Evolutionary conservation across 2,329 filamentous ascomycete genomes (phyloP).

Genomic region (Fusarium bactridioides): DNA sequence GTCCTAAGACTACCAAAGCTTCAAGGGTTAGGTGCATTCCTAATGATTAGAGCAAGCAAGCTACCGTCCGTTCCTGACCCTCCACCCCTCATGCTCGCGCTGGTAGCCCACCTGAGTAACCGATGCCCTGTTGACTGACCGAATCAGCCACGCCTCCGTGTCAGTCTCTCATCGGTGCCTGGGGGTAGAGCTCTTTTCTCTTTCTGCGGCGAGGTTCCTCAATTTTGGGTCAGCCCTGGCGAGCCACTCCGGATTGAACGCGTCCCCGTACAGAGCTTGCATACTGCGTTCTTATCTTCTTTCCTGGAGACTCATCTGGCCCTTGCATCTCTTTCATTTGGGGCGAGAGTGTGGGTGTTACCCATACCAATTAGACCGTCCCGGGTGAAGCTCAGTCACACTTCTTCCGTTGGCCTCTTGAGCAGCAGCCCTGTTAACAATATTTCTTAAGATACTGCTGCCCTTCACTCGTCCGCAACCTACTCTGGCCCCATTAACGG

Average conservation of each 20-base stretch:
- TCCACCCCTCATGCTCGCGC: slow-evolving; percentile 4
- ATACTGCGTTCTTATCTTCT: slow-evolving; percentile 9
- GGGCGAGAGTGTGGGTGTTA: neutral
- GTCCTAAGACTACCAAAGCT: neutral
- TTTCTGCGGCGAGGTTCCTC: neutral
- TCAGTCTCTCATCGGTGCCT: slow-evolving; percentile 10
- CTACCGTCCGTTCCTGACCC: neutral
- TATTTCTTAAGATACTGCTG: slow-evolving; percentile 16
- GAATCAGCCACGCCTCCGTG: slow-evolving; percentile 8
- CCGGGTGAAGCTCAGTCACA: neutral
- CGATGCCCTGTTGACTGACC: neutral
- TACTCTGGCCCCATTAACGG: neutral
- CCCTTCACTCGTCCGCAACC: neutral
- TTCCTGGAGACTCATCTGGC: slow-evolving; percentile 6
- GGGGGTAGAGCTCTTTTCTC: neutral
- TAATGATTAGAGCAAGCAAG: neutral
- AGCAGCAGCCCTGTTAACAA: neutral
- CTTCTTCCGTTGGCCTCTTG: slow-evolving; percentile 1
- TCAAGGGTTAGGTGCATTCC: neutral
- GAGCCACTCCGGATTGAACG: slow-evolving; percentile 19
- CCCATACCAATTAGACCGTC: slow-evolving; percentile 5
- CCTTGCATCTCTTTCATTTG: slow-evolving; percentile 15
- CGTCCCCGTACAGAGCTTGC: slow-evolving; percentile 1
- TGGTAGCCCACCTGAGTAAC: slow-evolving; percentile 18
- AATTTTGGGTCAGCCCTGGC: slow-evolving; percentile 20